phyloP scores from a whole-genome alignment of 257 asterid genomes.

The Scutellaria minor region DNA sequence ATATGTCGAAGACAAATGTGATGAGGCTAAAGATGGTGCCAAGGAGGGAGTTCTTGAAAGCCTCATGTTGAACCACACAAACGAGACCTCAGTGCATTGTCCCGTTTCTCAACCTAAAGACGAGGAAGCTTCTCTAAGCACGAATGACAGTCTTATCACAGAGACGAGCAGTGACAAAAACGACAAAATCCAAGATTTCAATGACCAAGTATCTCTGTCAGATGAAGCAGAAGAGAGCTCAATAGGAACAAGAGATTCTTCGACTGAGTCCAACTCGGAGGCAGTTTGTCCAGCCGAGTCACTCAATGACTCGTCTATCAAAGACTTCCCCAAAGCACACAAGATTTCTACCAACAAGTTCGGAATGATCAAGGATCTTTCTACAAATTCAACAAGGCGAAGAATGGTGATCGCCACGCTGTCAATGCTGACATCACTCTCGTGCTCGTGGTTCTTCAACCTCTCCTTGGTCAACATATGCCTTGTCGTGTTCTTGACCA shows the following conservation, averaged over 20 bases:
- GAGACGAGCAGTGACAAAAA: constrained; percentile 20
- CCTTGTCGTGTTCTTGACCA: constrained; percentile 44
- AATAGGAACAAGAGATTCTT: constrained; percentile 44
- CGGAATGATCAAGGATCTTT: constrained; percentile 29
- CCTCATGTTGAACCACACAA: constrained; percentile 20
- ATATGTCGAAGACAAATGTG: not conserved
- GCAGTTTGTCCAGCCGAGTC: no score
- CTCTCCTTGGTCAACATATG: constrained; percentile 44
- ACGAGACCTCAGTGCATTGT: not conserved
- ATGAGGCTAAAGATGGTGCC: not conserved
- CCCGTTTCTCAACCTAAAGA: constrained; percentile 22
- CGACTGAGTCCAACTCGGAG: constrained; percentile 46
- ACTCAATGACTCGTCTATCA: no score
- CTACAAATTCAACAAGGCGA: constrained; percentile 29
- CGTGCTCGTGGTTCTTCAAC: constrained; percentile 57
- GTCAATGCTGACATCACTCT: constrained; percentile 41
- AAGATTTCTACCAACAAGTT: constrained; percentile 22
- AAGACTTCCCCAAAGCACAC: not conserved
- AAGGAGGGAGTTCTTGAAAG: constrained; percentile 20
- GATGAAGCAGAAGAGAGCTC: constrained; percentile 46
- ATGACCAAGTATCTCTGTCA: constrained; percentile 29
- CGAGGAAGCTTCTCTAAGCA: not conserved
- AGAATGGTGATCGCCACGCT: constrained; percentile 35
- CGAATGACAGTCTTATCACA: not conserved
- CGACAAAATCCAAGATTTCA: constrained; percentile 17